Base-by-base conservation (phyloP, 2,329 filamentous ascomycete species). In the Calonectria henricotiae region DNA sequence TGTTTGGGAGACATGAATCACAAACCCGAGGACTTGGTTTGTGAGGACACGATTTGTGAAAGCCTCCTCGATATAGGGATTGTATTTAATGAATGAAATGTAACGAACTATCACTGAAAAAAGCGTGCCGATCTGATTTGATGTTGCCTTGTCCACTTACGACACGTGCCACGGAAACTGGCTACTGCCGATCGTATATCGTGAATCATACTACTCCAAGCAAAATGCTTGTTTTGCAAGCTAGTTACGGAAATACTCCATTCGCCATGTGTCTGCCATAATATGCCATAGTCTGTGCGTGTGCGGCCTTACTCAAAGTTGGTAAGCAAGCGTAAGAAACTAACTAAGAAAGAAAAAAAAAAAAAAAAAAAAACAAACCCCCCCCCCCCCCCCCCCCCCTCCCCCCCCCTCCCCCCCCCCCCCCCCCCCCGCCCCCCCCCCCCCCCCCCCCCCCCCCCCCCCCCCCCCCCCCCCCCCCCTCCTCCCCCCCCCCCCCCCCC, bases 1-100 rank as follows among this genome's bases (percentile, higher is more conserved):
- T 64, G 35, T 54, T 30, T 44, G 25, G 32, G 62, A 39, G 25
- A 27, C 41, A 39, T 46, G 46, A 41, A 51, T 51, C 32, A 47
- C 35, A 32, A 17, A 30, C 43, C 23, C 30, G 17, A 5, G 32
- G 30, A 39, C 8, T 3, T 23, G 43, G 27, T 4, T 46, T 30
- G 51, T 15, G 51, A 58, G 20, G 41, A 15, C 39, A 46, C 27
- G 4, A 7, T 30, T 30, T 30, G 27, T 30, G 27, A 30, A 30
- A 30, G 13, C 27, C 13, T 17, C 27, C 27, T 5, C 4, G 7
- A 30, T 30, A 30, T 5, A 43, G 55, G 37, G 37, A 27, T 41
- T 41, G 20, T 27, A 43, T 60, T 35, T 60, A 60, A 58, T 25
- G 5, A 41, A 46, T 23, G n/a, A 46, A 46, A 46, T 46, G 43